These are phyloP conservation scores for Phytophthora cryptogea DNA, from an alignment of 352 stramenopile species.

Conservation along the genomic window DNA sequence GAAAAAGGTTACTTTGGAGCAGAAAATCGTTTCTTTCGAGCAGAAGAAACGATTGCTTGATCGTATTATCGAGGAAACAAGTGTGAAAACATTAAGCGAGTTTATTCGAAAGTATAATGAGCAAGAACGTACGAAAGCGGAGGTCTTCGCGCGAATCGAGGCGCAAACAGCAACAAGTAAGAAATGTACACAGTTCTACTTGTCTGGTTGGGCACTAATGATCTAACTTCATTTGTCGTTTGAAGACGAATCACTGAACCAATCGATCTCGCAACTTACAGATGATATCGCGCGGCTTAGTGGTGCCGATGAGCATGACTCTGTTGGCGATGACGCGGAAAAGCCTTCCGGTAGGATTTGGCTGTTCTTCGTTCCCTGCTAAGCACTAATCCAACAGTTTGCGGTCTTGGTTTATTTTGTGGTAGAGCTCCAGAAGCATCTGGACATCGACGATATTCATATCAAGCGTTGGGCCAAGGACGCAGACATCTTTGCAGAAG, in stretches of 20 bases:
- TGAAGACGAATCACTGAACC: constrained; percentile 50
- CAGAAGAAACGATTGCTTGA: constrained; percentile 74
- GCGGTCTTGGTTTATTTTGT: not conserved
- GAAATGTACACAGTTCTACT: not conserved
- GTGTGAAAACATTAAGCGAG: constrained; percentile 54
- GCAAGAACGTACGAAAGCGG: constrained; percentile 54
- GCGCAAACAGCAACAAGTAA: constrained; percentile 53
- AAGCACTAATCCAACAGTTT: no score
- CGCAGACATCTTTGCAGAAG: constrained; percentile 52
- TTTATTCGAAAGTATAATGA: constrained; percentile 71
- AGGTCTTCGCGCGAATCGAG: constrained; percentile 60
- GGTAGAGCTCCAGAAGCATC: constrained; percentile 53
- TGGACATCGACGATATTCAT: constrained; percentile 50
- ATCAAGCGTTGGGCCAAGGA: constrained; percentile 58
- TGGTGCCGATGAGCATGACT: constrained; percentile 44
- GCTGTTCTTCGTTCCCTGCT: not conserved
- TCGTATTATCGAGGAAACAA: constrained; percentile 54
- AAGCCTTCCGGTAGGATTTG: constrained; percentile 45
- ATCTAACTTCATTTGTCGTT: not conserved
- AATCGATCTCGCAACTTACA: constrained; percentile 52
- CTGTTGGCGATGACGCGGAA: constrained; percentile 32
- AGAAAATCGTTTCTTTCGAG: constrained; percentile 72
- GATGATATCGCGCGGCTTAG: constrained; percentile 62
- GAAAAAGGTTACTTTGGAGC: constrained; percentile 61
- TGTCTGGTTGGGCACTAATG: no score